These are phyloP conservation scores for Sapria himalayana DNA, from an alignment of 345 rosid species.

Conservation along the genomic window DNA sequence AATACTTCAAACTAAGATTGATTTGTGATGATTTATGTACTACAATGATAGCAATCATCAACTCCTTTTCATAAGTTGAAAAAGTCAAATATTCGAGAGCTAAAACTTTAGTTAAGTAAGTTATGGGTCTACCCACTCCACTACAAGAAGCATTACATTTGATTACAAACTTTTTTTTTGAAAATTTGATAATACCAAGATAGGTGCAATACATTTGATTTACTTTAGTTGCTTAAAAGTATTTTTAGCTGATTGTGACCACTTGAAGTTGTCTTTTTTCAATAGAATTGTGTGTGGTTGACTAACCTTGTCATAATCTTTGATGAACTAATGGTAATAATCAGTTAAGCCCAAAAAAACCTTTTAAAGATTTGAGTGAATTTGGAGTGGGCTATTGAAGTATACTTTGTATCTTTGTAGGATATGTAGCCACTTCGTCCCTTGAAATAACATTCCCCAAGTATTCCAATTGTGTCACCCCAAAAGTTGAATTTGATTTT, in stretches of 20 bases:
- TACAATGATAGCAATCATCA: not conserved
- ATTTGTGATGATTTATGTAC: not conserved
- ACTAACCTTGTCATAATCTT: not conserved
- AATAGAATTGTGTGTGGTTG: not conserved
- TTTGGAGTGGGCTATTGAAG: not conserved
- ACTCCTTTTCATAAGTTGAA: conserved; percentile 2
- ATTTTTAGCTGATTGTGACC: not conserved
- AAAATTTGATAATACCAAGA: not conserved
- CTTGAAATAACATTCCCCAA: not conserved
- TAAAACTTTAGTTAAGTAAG: not conserved
- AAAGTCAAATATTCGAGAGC: not conserved
- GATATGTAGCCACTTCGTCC: not conserved
- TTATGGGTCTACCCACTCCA: not conserved
- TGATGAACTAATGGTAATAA: not conserved
- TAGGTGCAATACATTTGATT: not conserved
- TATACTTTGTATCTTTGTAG: not conserved
- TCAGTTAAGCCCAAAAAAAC: conserved; percentile 2
- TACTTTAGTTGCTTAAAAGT: not conserved
- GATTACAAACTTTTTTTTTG: not conserved
- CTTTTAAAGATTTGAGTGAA: not conserved
- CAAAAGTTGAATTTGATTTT: not conserved
- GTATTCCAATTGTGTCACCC: not conserved
- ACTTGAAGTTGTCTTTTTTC: not conserved
- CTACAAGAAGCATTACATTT: not conserved
- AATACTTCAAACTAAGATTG: not conserved